phyloP scores from a whole-genome alignment of 1,139 yeast species.

The Protomyces gravidus region DNA sequence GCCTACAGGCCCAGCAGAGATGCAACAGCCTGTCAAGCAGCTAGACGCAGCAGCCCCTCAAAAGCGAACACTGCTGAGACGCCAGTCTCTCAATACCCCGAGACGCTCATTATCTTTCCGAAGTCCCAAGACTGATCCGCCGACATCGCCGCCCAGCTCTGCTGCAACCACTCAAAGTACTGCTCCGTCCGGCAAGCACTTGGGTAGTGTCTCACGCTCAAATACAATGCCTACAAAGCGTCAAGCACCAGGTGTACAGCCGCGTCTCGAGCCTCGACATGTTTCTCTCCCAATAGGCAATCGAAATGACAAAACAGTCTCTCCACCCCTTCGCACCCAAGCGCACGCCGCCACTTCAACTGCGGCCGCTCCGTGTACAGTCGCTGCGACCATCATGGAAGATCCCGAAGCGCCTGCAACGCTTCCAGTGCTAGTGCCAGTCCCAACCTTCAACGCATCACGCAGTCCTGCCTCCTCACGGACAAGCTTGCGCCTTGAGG shows the following conservation, averaged over 20 bases:
- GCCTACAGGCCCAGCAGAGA: background rate
- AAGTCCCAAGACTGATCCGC: background rate
- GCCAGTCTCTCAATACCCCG: slow-evolving; percentile 12
- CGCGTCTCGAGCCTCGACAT: slow-evolving; percentile 5
- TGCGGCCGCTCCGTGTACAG: background rate
- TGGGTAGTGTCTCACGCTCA: slow-evolving; percentile 13
- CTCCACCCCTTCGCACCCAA: background rate
- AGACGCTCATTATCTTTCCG: background rate
- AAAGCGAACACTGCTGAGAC: slow-evolving; percentile 1
- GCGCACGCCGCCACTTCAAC: background rate
- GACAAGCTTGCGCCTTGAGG: background rate
- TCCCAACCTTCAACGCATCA: background rate
- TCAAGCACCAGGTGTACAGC: background rate
- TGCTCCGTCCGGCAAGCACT: background rate
- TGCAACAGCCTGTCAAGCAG: background rate
- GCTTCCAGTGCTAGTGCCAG: background rate
- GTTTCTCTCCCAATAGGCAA: slow-evolving; percentile 3
- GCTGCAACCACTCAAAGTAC: background rate
- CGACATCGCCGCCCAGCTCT: background rate
- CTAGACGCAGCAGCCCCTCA: background rate
- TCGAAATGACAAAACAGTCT: background rate
- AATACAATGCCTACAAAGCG: slow-evolving; percentile 22
- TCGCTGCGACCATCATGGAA: background rate
- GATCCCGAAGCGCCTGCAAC: background rate
- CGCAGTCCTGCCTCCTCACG: background rate